phyloP scores from a whole-genome alignment of 345 rosid species.

The Raphanus sativus region DNA sequence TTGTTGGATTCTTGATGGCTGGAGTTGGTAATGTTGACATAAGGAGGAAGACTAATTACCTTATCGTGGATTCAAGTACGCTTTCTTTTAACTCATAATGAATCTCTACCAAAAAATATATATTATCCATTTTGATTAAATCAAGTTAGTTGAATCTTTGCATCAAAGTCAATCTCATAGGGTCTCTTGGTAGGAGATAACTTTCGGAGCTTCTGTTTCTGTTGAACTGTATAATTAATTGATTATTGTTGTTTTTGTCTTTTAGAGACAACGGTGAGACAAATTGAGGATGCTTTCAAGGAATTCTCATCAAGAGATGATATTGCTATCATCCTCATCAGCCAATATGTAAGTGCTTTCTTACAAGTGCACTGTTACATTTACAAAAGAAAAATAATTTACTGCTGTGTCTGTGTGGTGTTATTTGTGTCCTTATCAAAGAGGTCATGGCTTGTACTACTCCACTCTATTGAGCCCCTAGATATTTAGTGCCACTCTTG shows the following conservation, averaged over 20 bases:
- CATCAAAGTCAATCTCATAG: background rate
- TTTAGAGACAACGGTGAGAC: slow-evolving; percentile 76
- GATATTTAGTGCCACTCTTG: slow-evolving; percentile 23
- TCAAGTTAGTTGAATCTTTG: background rate
- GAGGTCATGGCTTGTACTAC: slow-evolving; percentile 17
- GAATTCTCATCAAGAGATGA: slow-evolving; percentile 81
- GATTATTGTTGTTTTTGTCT: background rate
- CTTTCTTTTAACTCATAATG: slow-evolving; percentile 12
- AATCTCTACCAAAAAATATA: background rate
- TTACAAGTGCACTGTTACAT: background rate
- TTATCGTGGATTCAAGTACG: slow-evolving; percentile 93
- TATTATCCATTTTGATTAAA: background rate
- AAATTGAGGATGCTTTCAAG: slow-evolving; percentile 82
- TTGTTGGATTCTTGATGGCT: slow-evolving; percentile 90
- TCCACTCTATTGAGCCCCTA: slow-evolving; percentile 11
- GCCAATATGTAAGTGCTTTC: slow-evolving; percentile 71
- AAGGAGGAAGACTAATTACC: slow-evolving; percentile 90
- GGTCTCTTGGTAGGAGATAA: background rate
- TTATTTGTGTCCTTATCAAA: slow-evolving; percentile 10
- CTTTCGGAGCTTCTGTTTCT: slow-evolving; percentile 9
- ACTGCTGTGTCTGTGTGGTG: background rate
- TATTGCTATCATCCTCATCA: slow-evolving; percentile 68
- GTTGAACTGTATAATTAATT: background rate
- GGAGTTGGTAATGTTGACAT: slow-evolving; percentile 99
- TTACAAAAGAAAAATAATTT: background rate